Conservation (phyloP, 352 stramenopile genomes). For the Stramenopiles sp. region DNA sequence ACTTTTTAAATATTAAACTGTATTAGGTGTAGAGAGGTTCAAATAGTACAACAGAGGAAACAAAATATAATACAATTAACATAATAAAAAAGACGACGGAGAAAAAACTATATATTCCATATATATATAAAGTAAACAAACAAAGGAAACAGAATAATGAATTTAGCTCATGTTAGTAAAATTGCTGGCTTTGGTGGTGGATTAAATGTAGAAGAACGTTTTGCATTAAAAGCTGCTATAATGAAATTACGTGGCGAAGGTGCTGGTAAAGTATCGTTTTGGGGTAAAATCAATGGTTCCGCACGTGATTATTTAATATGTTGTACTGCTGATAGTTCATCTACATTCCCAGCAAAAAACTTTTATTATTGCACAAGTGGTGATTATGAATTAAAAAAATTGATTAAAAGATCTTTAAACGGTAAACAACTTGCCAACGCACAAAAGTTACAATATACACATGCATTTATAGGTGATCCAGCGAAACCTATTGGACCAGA, state of each 20-base stretch:
- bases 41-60: too few species aligned
- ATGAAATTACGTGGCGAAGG: slow-evolving; percentile 20
- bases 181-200: neutral
- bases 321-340: slow-evolving; percentile 20
- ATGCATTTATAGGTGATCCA: slow-evolving; percentile 14
- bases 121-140: neutral
- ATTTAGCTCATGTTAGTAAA: neutral
- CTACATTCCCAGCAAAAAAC: neutral
- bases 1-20: too few species aligned
- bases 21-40: too few species aligned
- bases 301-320: slow-evolving; percentile 25
- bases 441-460: slow-evolving; percentile 5
- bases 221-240: slow-evolving; percentile 20
- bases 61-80: too few species aligned
- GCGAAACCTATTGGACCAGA: slow-evolving; percentile 21
- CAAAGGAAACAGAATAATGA: neutral
- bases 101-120: neutral
- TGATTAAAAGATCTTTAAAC: neutral
- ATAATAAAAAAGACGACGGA: neutral
- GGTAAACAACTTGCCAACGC: neutral
- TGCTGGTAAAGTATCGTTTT: slow-evolving; percentile 21
- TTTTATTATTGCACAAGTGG: slow-evolving; percentile 8
- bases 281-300: slow-evolving; percentile 24
- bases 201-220: slow-evolving; percentile 10
- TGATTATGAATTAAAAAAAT: slow-evolving; percentile 3